A percentile compares a stretch with the other conserved stretches of the same genome.
Conservation (phyloP, 805 yeast genomes). For the Metschnikowia vanudenii region DNA sequence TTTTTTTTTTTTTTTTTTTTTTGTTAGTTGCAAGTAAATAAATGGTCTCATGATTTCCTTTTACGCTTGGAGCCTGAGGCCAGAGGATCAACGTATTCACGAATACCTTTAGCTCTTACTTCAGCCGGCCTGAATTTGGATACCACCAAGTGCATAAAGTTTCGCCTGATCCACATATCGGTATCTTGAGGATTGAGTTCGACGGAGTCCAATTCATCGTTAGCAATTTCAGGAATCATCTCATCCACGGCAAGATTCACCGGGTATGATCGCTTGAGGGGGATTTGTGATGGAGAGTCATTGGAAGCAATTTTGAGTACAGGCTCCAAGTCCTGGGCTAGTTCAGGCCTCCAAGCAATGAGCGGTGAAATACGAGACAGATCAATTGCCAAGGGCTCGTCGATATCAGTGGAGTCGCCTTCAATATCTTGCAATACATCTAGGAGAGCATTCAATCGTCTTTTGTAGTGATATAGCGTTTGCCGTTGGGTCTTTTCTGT, state of each 20-base stretch:
- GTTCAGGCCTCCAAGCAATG: slow-evolving; percentile 23
- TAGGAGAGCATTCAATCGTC: slow-evolving; percentile 39
- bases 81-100: slow-evolving; percentile 18
- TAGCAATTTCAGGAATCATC: slow-evolving; percentile 34
- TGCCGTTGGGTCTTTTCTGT: slow-evolving; percentile 37
- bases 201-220: slow-evolving; percentile 35
- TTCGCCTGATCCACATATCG: slow-evolving; percentile 39
- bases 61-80: slow-evolving; percentile 4
- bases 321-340: slow-evolving; percentile 20
- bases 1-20: too few relatives aligned
- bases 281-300: slow-evolving; percentile 7
- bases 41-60: neutral
- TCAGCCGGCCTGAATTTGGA: slow-evolving; percentile 36
- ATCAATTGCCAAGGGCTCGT: slow-evolving; percentile 12
- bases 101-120: slow-evolving; percentile 23
- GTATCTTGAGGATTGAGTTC: slow-evolving; percentile 42
- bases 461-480: slow-evolving; percentile 31
- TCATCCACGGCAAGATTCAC: slow-evolving; percentile 35
- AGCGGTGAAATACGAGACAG: slow-evolving; percentile 24
- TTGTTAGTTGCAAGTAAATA: too few relatives aligned
- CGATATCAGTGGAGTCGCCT: neutral
- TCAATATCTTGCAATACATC: slow-evolving; percentile 27
- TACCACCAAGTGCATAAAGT: slow-evolving; percentile 33
- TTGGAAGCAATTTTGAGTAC: slow-evolving; percentile 15
- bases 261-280: slow-evolving; percentile 21